phyloP scores from a whole-genome alignment of 176 grass and related monocot genomes.

The Hyparrhenia diplandra region DNA sequence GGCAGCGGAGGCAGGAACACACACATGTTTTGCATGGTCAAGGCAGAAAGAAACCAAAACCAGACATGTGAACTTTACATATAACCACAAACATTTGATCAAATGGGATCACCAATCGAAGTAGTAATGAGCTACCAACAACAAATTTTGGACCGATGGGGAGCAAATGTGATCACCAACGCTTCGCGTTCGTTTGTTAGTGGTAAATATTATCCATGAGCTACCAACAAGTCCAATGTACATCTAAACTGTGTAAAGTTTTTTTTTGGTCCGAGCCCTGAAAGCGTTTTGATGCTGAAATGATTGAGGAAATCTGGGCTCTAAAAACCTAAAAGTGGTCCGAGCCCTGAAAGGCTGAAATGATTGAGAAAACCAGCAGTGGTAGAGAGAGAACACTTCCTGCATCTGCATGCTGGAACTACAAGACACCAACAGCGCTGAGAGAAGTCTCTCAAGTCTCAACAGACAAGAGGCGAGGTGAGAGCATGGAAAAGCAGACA shows the following conservation, averaged over 20 bases:
- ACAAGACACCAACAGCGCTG: neutral
- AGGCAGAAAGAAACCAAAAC: neutral
- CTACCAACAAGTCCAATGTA: constrained; percentile 10
- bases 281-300: too few species aligned
- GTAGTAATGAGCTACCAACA: too few species aligned
- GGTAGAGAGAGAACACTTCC: neutral
- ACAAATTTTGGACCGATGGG: too few species aligned
- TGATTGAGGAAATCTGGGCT: too few species aligned
- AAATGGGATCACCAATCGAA: neutral
- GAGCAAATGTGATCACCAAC: too few species aligned
- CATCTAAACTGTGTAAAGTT: too few species aligned
- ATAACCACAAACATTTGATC: neutral
- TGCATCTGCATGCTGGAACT: neutral
- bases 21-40: neutral
- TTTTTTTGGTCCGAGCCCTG: too few species aligned
- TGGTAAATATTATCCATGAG: too few species aligned
- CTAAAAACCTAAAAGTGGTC: constrained; percentile 20
- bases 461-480: constrained; percentile 12
- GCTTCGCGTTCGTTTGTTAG: too few species aligned
- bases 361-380: constrained; percentile 7
- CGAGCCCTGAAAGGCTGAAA: constrained; percentile 21
- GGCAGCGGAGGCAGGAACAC: neutral
- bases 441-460: neutral
- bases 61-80: neutral
- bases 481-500: neutral